Conservation (phyloP, 495 filamentous ascomycete genomes). For the Jackrogersella multiformis region DNA sequence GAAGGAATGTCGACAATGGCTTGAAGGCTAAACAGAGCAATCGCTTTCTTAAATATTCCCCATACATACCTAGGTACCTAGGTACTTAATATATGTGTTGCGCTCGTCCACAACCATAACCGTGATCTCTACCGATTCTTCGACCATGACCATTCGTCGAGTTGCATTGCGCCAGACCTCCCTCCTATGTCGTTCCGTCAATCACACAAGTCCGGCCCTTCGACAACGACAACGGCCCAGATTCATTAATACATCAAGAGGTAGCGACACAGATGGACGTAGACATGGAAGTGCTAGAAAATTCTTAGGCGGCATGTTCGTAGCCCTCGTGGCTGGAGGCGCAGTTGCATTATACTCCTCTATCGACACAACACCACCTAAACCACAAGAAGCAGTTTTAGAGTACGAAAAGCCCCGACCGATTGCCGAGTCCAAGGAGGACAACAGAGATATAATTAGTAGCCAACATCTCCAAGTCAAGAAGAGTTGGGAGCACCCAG, state of each 20-base stretch:
- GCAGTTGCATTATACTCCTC: conserved; percentile 36
- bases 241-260: conserved; percentile 33
- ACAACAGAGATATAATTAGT: conserved; percentile 74
- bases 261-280: neutral
- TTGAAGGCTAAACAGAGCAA: neutral
- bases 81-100: neutral
- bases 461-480: conserved; percentile 86
- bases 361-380: conserved; percentile 25
- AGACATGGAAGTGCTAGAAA: conserved; percentile 20
- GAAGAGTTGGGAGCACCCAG: conserved; percentile 87
- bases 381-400: conserved; percentile 54
- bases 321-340: conserved; percentile 34
- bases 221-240: conserved; percentile 50
- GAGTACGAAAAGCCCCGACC: conserved; percentile 69
- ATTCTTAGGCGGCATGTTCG: conserved; percentile 30
- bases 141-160: conserved; percentile 40
- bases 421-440: conserved; percentile 66
- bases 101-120: neutral
- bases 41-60: neutral
- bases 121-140: neutral
- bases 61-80: neutral
- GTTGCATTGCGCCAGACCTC: conserved; percentile 38
- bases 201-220: neutral
- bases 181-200: conserved; percentile 28
- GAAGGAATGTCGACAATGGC: conserved; percentile 2